Percentiles rank a stretch among this genome's conserved stretches.
These are phyloP conservation scores for Exophiala sp. DNA, from an alignment of 2,329 filamentous ascomycete species.

Conservation along the genomic window DNA sequence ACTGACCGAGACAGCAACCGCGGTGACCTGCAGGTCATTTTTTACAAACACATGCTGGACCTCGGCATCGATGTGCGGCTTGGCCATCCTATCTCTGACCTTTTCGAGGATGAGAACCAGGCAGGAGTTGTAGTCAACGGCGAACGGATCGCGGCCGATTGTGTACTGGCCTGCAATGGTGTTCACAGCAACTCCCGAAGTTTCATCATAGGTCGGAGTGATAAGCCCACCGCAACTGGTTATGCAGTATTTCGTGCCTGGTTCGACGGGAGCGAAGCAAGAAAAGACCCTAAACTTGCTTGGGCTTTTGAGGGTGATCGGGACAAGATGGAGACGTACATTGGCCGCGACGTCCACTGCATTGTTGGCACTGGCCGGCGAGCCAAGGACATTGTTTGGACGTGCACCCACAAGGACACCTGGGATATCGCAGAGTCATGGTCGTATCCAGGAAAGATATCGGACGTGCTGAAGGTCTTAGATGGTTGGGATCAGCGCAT, in stretches of 20 bases:
- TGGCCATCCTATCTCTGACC: conserved; percentile 28
- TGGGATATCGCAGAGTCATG: conserved; percentile 44
- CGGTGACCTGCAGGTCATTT: conserved; percentile 32
- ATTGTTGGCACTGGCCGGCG: conserved; percentile 18
- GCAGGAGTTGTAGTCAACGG: conserved; percentile 10
- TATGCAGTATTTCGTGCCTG: conserved; percentile 29
- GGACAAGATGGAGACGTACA: conserved; percentile 5
- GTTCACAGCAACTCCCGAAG: not conserved
- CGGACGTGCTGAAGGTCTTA: conserved; percentile 50
- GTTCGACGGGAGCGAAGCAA: conserved; percentile 9
- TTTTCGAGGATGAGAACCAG: conserved; percentile 22
- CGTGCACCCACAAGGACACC: conserved; percentile 44
- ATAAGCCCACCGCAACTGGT: conserved; percentile 32
- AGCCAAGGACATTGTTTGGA: conserved; percentile 36
- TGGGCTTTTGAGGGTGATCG: not conserved
- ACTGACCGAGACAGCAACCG: conserved; percentile 27
- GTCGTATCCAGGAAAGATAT: conserved; percentile 51
- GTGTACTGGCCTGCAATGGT: conserved; percentile 3
- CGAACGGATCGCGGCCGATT: not conserved
- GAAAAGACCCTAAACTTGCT: not conserved
- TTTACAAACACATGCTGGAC: not conserved
- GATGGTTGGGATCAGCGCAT: conserved; percentile 52
- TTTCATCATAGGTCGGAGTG: conserved; percentile 22
- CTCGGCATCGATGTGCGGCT: conserved; percentile 31
- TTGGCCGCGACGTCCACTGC: not conserved